These are phyloP conservation scores for Amanita fuliginea DNA, from an alignment of 768 basidiomycete species.

Conservation along the genomic window DNA sequence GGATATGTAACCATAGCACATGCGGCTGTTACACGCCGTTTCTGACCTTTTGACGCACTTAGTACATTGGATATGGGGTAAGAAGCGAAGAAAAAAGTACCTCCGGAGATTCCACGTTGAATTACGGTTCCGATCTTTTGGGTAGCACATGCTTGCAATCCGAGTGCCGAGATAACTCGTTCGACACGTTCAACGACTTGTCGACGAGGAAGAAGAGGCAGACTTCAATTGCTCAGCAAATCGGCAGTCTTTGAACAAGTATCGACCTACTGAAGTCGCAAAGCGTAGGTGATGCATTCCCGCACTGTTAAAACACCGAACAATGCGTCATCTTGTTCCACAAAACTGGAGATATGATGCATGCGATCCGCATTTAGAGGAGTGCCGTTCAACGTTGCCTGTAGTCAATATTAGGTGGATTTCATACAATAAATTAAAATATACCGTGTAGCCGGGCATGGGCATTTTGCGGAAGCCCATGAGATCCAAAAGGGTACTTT, in stretches of 20 bases:
- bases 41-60: conserved; percentile 30
- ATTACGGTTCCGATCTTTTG: not conserved
- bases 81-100: not conserved
- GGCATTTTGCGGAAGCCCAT: conserved; percentile 29
- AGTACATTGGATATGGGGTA: not conserved
- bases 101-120: not conserved
- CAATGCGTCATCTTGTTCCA: conserved; percentile 52
- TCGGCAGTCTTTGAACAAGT: not conserved
- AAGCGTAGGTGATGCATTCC: conserved; percentile 42
- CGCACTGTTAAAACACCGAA: conserved; percentile 46
- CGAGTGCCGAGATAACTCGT: not conserved
- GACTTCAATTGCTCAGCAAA: not conserved
- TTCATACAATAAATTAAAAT: conserved; percentile 3
- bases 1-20: conserved; percentile 51
- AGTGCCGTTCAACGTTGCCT: conserved; percentile 18
- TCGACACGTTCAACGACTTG: not conserved
- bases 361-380: conserved; percentile 17
- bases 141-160: not conserved
- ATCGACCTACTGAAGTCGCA: conserved; percentile 24
- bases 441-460: conserved; percentile 19
- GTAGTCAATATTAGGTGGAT: not conserved
- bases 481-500: conserved; percentile 34
- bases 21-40: conserved; percentile 49
- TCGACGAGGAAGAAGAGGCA: not conserved
- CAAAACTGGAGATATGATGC: conserved; percentile 34